phyloP scores from a whole-genome alignment of 768 basidiomycete species.

The Sarcodon sp. region DNA sequence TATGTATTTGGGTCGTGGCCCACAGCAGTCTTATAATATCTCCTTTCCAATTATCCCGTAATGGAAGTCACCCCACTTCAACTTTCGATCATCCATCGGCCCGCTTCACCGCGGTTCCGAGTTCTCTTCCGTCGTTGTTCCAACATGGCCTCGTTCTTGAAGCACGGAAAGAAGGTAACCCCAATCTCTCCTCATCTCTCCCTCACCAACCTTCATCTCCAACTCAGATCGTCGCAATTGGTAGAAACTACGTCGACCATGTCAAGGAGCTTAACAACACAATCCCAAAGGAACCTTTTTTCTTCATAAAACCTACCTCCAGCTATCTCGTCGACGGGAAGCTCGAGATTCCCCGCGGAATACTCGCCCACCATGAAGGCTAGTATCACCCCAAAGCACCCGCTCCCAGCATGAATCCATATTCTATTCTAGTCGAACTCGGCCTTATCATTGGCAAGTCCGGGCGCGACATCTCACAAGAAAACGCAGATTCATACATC shows the following conservation, averaged over 20 bases:
- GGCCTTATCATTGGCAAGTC: conserved; percentile 90
- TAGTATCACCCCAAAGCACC: neutral
- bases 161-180: conserved; percentile 32
- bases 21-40: too few species aligned
- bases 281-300: conserved; percentile 89
- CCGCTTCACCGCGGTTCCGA: neutral
- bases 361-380: conserved; percentile 91
- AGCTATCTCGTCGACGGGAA: conserved; percentile 71
- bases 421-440: conserved; percentile 63
- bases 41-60: too few species aligned
- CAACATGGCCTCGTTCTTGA: conserved; percentile 23
- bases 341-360: conserved; percentile 77
- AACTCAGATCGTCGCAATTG: conserved; percentile 82
- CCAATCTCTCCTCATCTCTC: neutral
- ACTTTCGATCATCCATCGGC: too few species aligned
- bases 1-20: too few species aligned
- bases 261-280: conserved; percentile 87
- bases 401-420: neutral
- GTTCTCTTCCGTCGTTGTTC: conserved; percentile 16
- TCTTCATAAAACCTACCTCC: conserved; percentile 95
- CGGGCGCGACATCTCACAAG: conserved; percentile 70
- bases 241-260: conserved; percentile 87
- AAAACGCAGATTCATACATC: conserved; percentile 62
- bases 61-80: too few species aligned
- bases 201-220: neutral